Percentiles rank a stretch among this genome's conserved stretches.
Evolutionary conservation across 345 rosid species (phyloP).

Genomic region (Reutealis trisperma): DNA sequence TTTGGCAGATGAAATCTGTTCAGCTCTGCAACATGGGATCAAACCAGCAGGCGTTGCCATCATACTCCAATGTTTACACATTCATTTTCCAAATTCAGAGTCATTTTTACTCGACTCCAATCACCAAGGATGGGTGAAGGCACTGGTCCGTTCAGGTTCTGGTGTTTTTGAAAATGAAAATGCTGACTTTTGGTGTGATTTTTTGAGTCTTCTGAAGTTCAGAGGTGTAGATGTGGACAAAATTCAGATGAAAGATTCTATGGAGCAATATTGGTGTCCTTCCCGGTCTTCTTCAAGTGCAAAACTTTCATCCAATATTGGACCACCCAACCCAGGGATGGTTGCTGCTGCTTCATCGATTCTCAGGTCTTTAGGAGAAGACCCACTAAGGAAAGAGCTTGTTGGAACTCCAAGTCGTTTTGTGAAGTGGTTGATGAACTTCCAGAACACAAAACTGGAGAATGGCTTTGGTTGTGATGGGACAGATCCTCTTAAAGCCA

Average conservation of each 20-base stretch:
- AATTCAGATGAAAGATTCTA: conserved; percentile 24
- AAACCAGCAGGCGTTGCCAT: conserved; percentile 90
- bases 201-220: conserved; percentile 58
- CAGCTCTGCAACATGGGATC: conserved; percentile 73
- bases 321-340: conserved; percentile 52
- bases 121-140: conserved; percentile 58
- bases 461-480: conserved; percentile 44
- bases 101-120: conserved; percentile 45
- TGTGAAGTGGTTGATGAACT: conserved; percentile 82
- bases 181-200: conserved; percentile 68
- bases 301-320: conserved; percentile 37
- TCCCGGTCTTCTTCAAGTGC: conserved; percentile 37
- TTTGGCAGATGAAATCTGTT: conserved; percentile 71
- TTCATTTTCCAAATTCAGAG: conserved; percentile 66
- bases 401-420: conserved; percentile 71
- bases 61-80: conserved; percentile 76
- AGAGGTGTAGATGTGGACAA: conserved; percentile 50
- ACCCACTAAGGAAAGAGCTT: conserved; percentile 85
- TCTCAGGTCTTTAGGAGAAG: conserved; percentile 78
- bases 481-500: conserved; percentile 27
- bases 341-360: conserved; percentile 68
- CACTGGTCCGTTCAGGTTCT: conserved; percentile 59
- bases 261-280: conserved; percentile 68
- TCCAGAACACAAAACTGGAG: conserved; percentile 61
- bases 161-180: conserved; percentile 72